Conservation (phyloP, 179 eudicot genomes). For the Patellifolia procumbens region DNA sequence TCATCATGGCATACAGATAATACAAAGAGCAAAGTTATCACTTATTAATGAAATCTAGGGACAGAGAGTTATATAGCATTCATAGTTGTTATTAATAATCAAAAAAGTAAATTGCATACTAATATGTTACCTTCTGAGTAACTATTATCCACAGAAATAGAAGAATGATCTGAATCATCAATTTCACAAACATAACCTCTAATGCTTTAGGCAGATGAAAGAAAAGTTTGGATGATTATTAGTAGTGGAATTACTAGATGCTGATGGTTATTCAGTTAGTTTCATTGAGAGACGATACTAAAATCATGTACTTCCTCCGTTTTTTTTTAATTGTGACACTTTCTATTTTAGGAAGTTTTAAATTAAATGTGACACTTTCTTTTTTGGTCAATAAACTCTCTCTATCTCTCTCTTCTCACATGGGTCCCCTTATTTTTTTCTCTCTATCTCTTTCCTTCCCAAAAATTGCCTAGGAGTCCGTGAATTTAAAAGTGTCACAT, state of each 20-base stretch:
- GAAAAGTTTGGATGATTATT: background rate
- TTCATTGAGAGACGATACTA: conserved; percentile 29
- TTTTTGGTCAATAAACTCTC: too few species aligned
- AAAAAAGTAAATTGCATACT: background rate
- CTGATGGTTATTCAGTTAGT: background rate
- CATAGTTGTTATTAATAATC: background rate
- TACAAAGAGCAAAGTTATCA: background rate
- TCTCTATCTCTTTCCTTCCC: too few species aligned
- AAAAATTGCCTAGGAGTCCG: too few species aligned
- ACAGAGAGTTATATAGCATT: background rate
- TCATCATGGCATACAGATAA: background rate
- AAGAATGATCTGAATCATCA: background rate
- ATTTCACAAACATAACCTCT: background rate
- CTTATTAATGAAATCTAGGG: background rate
- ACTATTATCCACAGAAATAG: background rate
- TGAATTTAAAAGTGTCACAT: too few species aligned
- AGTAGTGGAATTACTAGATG: background rate
- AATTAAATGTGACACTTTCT: too few species aligned
- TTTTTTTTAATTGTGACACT: too few species aligned
- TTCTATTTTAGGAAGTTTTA: too few species aligned
- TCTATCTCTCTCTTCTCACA: too few species aligned
- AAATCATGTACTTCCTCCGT: too few species aligned
- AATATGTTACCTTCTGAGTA: background rate
- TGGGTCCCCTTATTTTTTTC: too few species aligned
- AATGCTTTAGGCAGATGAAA: background rate